Evolutionary conservation across 805 yeast genomes (phyloP).

Genomic region (Millerozyma miso): DNA sequence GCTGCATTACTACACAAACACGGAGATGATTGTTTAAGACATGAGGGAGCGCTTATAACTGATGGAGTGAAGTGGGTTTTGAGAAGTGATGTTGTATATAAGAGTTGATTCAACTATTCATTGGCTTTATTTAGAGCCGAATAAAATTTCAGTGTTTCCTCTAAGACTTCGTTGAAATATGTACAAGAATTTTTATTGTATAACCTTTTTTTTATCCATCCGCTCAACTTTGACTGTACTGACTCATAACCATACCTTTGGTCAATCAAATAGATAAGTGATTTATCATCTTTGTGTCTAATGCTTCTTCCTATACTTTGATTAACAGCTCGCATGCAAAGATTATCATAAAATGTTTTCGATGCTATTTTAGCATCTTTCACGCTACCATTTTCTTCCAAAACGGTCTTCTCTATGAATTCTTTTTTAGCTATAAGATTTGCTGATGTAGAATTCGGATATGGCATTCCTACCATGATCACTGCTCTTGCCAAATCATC

Average conservation of each 20-base stretch:
- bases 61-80: conserved; percentile 60
- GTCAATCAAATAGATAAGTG: conserved; percentile 71
- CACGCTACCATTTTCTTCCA: conserved; percentile 43
- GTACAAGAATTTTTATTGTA: conserved; percentile 1
- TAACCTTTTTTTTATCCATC: conserved; percentile 55
- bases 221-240: conserved; percentile 59
- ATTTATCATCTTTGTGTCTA: conserved; percentile 76
- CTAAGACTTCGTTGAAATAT: conserved; percentile 11
- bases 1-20: conserved; percentile 61
- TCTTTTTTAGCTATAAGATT: conserved; percentile 70
- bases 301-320: conserved; percentile 93
- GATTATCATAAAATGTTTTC: conserved; percentile 65
- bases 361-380: conserved; percentile 46
- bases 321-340: conserved; percentile 87
- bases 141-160: conserved; percentile 26
- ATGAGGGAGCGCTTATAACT: conserved; percentile 51
- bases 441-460: conserved; percentile 78
- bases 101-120: conserved; percentile 1
- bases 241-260: conserved; percentile 44
- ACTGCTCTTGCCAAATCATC: conserved; percentile 86
- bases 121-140: conserved; percentile 10
- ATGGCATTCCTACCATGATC: conserved; percentile 83
- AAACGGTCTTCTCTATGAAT: conserved; percentile 54
- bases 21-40: conserved; percentile 60
- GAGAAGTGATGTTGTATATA: conserved; percentile 50